A percentile compares a stretch with the other conserved stretches of the same genome.
Conservation (phyloP, 495 filamentous ascomycete species). For the Penicillium subrubescens region DNA sequence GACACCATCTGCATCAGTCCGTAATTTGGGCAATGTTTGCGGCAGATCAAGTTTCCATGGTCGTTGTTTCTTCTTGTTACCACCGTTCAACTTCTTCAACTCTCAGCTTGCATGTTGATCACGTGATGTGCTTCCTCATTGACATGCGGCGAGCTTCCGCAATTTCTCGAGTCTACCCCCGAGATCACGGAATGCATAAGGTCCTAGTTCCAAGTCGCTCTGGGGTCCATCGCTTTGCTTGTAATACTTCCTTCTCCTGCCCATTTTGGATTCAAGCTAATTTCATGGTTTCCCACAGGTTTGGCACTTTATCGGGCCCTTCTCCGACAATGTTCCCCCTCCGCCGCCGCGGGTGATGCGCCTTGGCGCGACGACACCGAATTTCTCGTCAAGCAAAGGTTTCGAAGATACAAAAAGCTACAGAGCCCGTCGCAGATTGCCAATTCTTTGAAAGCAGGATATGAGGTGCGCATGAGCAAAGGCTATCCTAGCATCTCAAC, state of each 20-base stretch:
- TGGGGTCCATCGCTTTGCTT: slow-evolving; percentile 63
- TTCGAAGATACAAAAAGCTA: slow-evolving; percentile 57
- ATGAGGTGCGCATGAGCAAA: slow-evolving; percentile 50
- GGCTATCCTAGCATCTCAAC: not conserved
- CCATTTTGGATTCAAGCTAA: not conserved
- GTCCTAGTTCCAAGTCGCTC: slow-evolving; percentile 48
- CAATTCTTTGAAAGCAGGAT: slow-evolving; percentile 64
- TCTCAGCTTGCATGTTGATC: not conserved
- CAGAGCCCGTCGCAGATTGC: slow-evolving; percentile 55
- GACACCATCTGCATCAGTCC: not conserved
- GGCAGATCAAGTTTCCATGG: no score
- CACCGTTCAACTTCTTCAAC: not conserved
- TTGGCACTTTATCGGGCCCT: slow-evolving; percentile 75
- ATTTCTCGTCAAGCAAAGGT: slow-evolving; percentile 54
- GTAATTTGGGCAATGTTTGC: not conserved
- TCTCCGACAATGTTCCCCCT: slow-evolving; percentile 57
- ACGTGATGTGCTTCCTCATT: slow-evolving; percentile 7
- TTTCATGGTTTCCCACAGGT: slow-evolving; percentile 46
- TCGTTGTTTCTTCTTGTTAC: not conserved
- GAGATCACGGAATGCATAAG: slow-evolving; percentile 41
- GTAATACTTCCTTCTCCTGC: slow-evolving; percentile 40
- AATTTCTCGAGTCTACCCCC: not conserved
- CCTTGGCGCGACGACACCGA: slow-evolving; percentile 43
- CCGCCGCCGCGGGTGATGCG: slow-evolving; percentile 50
- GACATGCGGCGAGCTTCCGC: slow-evolving; percentile 18